Base-by-base conservation (phyloP, 1,284 basidiomycete genomes). In the Apiotrichum akiyoshidainum region DNA sequence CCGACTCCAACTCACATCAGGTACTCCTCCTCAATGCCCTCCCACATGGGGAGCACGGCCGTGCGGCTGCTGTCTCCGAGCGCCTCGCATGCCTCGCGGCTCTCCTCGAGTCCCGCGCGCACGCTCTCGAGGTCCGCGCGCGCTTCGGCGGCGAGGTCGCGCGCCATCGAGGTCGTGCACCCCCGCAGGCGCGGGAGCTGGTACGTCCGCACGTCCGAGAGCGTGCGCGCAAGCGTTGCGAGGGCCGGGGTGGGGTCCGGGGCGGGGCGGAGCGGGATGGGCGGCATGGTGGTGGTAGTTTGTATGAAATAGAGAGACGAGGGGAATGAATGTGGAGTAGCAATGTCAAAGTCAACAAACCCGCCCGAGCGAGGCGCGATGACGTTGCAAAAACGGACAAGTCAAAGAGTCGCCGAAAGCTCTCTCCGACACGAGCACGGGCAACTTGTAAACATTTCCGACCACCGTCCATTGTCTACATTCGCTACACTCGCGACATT, bases 121-220 rank as follows among this genome's bases (percentile, higher is more conserved):
- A 89, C 81, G 0, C 74, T 69, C 46, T 87, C 86, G 14, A 91
- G 77, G 67, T 93, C 90, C 55, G 87, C 86, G 37, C 88, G 81
- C 57, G 92, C 73, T 71, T 91, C 90, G 3, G 84, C 84, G 0
- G 85, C 85, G 53, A 88, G 81, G 52, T 85, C 83, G 69, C 90
- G 87, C 66, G 92, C 90, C 7, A 84, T 70, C 7, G 88, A 86
- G 0, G 87, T 88, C 13, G 74, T 78, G 71, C 87, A 92, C 49
- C 78, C 71, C 10, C 81, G 80, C 51, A 94, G 79, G 7, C 88
- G 84, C 0, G 89, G 87, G 41, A 95, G 82, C 73, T 91, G 88
- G 67, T 85, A 86, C 11, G 85, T 80, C 6, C 79, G 68, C 9
- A 94, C 73, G 72, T 92, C 89, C 7, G 77, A 81, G 60, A 85